Conservation (phyloP, 768 basidiomycete species). For the Mycena rosella region DNA sequence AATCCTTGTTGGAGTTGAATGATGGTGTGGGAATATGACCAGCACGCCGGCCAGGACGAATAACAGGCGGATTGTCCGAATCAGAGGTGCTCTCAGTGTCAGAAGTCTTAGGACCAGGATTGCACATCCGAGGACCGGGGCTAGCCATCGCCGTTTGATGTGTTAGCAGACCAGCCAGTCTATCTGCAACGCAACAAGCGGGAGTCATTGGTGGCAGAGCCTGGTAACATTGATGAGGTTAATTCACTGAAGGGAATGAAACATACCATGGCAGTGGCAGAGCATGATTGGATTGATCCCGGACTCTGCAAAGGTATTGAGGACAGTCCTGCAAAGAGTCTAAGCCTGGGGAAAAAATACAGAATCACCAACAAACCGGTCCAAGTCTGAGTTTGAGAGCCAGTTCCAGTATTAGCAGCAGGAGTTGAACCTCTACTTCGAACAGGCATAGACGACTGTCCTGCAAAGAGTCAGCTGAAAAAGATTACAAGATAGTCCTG, state of each 20-base stretch:
- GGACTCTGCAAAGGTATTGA: neutral
- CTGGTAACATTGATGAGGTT: slow-evolving; percentile 11
- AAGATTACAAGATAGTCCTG: slow-evolving; percentile 7
- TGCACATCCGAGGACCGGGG: slow-evolving; percentile 9
- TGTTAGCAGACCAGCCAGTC: slow-evolving; percentile 8
- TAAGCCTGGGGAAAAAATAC: neutral
- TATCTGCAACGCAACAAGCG: slow-evolving; percentile 1
- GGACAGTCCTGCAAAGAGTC: slow-evolving; percentile 6
- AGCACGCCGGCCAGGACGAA: neutral
- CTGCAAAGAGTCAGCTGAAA: neutral
- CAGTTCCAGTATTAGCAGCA: neutral
- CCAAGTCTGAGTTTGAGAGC: neutral
- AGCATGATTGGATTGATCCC: neutral
- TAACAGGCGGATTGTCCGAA: neutral
- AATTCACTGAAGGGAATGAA: slow-evolving; percentile 3
- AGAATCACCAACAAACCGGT: neutral
- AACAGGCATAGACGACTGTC: neutral
- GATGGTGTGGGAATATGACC: neutral
- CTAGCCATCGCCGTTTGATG: slow-evolving; percentile 17
- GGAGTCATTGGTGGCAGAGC: slow-evolving; percentile 15
- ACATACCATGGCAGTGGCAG: neutral
- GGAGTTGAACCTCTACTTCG: slow-evolving; percentile 1
- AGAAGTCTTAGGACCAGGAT: neutral
- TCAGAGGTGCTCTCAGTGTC: neutral
- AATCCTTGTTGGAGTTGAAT: slow-evolving; percentile 7